These are phyloP conservation scores for Erysimum cheiri DNA, from an alignment of 441 rosid species.

Conservation along the genomic window DNA sequence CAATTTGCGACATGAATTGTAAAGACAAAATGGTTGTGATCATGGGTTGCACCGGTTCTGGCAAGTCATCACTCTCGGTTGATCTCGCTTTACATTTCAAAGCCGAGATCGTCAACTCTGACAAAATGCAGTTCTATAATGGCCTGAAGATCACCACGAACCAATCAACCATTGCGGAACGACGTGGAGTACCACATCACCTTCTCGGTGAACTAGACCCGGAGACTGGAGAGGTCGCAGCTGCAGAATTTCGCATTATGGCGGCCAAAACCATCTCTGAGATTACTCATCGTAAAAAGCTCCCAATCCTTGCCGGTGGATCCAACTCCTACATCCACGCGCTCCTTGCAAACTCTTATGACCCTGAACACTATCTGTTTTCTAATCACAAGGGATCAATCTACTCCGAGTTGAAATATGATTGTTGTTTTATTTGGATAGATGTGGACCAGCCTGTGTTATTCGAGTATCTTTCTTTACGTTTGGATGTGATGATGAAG, in stretches of 20 bases:
- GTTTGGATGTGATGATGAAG: conserved; percentile 81
- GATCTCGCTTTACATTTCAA: conserved; percentile 57
- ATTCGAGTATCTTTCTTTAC: conserved; percentile 51
- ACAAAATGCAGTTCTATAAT: conserved; percentile 68
- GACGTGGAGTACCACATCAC: conserved; percentile 68
- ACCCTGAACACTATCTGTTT: conserved; percentile 47
- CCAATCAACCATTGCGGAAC: conserved; percentile 55
- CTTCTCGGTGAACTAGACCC: conserved; percentile 63
- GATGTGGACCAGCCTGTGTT: conserved; percentile 48
- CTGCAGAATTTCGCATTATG: conserved; percentile 52
- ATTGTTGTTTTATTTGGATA: conserved; percentile 61
- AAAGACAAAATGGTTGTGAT: conserved; percentile 61
- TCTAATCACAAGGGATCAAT: conserved; percentile 31
- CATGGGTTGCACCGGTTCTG: conserved; percentile 79
- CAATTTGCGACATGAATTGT: neutral
- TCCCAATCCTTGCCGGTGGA: conserved; percentile 75
- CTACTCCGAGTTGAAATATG: conserved; percentile 22
- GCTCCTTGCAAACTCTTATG: conserved; percentile 45
- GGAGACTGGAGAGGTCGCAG: conserved; percentile 50
- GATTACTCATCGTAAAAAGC: conserved; percentile 47
- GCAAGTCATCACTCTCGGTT: conserved; percentile 67
- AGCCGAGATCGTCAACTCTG: conserved; percentile 68
- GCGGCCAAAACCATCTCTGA: conserved; percentile 50
- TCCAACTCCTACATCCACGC: conserved; percentile 76
- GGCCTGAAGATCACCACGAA: conserved; percentile 77